phyloP scores from a whole-genome alignment of 371 early-diverging fungal species.

The Rhizopus microsporus region DNA sequence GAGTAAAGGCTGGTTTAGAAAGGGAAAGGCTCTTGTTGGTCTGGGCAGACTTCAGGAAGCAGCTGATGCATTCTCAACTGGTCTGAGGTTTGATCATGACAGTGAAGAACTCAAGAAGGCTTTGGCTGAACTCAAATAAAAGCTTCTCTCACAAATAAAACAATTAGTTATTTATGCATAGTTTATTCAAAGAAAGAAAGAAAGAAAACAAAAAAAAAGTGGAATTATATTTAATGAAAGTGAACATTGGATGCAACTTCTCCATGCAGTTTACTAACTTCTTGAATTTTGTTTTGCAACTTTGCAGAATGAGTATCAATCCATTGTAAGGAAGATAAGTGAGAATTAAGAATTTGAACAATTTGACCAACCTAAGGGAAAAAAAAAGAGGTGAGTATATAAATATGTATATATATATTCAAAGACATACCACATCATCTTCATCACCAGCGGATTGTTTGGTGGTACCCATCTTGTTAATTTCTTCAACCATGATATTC shows the following conservation, averaged over 20 bases:
- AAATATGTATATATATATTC: neutral
- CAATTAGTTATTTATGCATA: neutral
- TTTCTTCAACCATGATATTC: constrained; percentile 81
- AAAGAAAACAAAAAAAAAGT: neutral
- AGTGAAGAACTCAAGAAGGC: constrained; percentile 62
- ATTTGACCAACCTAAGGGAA: constrained; percentile 70
- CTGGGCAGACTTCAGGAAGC: constrained; percentile 68
- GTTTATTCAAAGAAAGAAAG: neutral
- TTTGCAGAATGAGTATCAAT: constrained; percentile 63
- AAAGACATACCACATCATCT: constrained; percentile 38
- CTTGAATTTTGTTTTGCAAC: constrained; percentile 55
- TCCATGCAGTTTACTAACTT: constrained; percentile 51
- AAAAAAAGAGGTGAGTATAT: constrained; percentile 8
- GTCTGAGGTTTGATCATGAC: constrained; percentile 68
- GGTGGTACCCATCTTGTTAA: constrained; percentile 68
- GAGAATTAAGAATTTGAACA: constrained; percentile 85
- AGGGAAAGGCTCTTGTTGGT: constrained; percentile 74
- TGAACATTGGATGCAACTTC: constrained; percentile 28
- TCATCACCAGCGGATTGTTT: constrained; percentile 42
- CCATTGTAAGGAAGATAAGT: constrained; percentile 90
- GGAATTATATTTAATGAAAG: neutral
- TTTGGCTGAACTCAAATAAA: constrained; percentile 18
- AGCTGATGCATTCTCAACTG: constrained; percentile 67
- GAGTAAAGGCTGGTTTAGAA: constrained; percentile 83
- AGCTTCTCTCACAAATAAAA: neutral